A percentile compares a stretch with the other conserved stretches of the same genome.
Evolutionary conservation across 2,329 filamentous ascomycete genomes (phyloP).

Genomic region (Fusarium tupiense): DNA sequence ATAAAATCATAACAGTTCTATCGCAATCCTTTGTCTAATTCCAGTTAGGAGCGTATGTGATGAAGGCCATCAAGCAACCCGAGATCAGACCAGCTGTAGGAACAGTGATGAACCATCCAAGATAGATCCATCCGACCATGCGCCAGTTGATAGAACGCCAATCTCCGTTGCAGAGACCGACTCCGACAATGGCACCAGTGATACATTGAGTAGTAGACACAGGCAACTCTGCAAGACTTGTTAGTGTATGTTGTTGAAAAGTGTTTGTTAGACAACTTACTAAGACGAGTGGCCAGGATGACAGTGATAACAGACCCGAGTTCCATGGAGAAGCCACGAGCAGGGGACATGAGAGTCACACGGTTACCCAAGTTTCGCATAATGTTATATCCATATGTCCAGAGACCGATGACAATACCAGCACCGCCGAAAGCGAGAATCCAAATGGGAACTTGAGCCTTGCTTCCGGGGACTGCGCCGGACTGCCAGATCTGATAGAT

Average conservation of each 20-base stretch:
- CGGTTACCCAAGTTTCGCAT: slow-evolving; percentile 71
- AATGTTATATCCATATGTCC: slow-evolving; percentile 71
- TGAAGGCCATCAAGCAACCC: slow-evolving; percentile 69
- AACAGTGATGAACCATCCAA: slow-evolving; percentile 70
- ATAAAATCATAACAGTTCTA: background rate
- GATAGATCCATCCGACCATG: slow-evolving; percentile 68
- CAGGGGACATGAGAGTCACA: slow-evolving; percentile 70
- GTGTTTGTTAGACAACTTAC: slow-evolving; percentile 42
- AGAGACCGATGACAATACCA: slow-evolving; percentile 64
- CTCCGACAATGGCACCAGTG: slow-evolving; percentile 69
- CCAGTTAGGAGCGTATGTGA: slow-evolving; percentile 69
- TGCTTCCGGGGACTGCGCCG: slow-evolving; percentile 53
- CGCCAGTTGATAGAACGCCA: slow-evolving; percentile 70
- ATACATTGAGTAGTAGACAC: slow-evolving; percentile 74
- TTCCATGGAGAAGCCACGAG: slow-evolving; percentile 69
- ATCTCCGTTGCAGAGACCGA: slow-evolving; percentile 68
- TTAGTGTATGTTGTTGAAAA: slow-evolving; percentile 2
- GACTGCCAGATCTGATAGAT: slow-evolving; percentile 69
- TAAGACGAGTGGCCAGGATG: slow-evolving; percentile 69
- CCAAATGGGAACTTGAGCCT: slow-evolving; percentile 66
- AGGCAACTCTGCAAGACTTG: slow-evolving; percentile 57
- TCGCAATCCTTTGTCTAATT: background rate
- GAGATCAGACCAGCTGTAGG: slow-evolving; percentile 66
- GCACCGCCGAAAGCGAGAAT: slow-evolving; percentile 65
- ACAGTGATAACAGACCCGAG: slow-evolving; percentile 70